Percentiles rank a stretch among this genome's conserved stretches.
phyloP scores from a whole-genome alignment of 192 early-diverging fungal species.

The Coemansia sp. region DNA sequence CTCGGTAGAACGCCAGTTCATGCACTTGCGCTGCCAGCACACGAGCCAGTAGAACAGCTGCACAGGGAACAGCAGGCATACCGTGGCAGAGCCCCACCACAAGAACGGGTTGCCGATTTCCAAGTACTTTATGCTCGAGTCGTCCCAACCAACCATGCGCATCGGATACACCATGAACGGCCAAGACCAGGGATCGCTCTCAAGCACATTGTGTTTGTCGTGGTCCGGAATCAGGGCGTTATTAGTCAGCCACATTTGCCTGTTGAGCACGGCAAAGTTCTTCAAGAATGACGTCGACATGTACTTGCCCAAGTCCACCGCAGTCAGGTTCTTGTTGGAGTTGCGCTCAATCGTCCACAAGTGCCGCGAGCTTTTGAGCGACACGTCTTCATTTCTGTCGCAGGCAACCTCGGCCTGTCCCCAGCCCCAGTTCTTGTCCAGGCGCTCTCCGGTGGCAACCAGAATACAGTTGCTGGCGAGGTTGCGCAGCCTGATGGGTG shows the following conservation, averaged over 20 bases:
- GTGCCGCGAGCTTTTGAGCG: constrained; percentile 47
- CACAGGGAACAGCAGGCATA: constrained; percentile 36
- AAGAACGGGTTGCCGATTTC: constrained; percentile 84
- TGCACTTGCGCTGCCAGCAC: constrained; percentile 28
- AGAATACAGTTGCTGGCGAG: constrained; percentile 72
- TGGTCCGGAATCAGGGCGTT: constrained; percentile 48
- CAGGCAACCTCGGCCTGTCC: constrained; percentile 93
- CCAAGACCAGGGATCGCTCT: constrained; percentile 77
- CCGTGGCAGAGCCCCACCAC: constrained; percentile 73
- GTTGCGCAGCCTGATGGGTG: constrained; percentile 68
- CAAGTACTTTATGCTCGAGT: constrained; percentile 77
- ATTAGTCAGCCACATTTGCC: constrained; percentile 51
- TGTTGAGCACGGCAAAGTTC: constrained; percentile 45
- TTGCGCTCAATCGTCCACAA: constrained; percentile 56
- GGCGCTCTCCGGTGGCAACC: constrained; percentile 67
- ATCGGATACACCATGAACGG: constrained; percentile 84
- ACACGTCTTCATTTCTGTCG: constrained; percentile 33
- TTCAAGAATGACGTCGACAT: constrained; percentile 36
- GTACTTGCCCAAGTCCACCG: constrained; percentile 34
- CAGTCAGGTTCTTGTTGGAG: constrained; percentile 32
- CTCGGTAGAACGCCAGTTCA: constrained; percentile 22
- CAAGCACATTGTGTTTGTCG: constrained; percentile 56
- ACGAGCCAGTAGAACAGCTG: constrained; percentile 21
- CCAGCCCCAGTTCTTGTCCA: constrained; percentile 90
- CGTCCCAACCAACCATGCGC: constrained; percentile 81